A percentile compares a stretch with the other conserved stretches of the same genome.
phyloP scores from a whole-genome alignment of 2,329 filamentous ascomycete genomes.

The Colletotrichum chlorophyti region DNA sequence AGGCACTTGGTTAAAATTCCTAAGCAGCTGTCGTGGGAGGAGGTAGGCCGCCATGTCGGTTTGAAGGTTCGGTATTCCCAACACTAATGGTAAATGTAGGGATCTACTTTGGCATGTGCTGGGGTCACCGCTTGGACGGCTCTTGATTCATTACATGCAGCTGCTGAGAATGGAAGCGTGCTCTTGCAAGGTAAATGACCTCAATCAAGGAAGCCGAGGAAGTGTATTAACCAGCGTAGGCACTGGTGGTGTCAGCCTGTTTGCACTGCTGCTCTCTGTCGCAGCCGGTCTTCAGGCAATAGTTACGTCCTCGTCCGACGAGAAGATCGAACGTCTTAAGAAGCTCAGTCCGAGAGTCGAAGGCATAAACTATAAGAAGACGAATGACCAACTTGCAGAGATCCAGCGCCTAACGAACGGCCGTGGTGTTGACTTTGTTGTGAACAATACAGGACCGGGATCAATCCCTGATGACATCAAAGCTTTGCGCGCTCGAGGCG shows the following conservation, averaged over 20 bases:
- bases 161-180: background rate
- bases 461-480: constrained; percentile 32
- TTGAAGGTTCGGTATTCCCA: too few relatives aligned
- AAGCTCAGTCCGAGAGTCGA: constrained; percentile 29
- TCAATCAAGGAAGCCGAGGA: too few relatives aligned
- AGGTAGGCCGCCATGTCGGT: constrained; percentile 31
- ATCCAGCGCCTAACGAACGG: constrained; percentile 31
- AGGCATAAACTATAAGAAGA: constrained; percentile 35
- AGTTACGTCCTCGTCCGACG: constrained; percentile 38
- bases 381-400: constrained; percentile 29
- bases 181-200: constrained; percentile 12
- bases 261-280: constrained; percentile 33
- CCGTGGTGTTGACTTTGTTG: constrained; percentile 34
- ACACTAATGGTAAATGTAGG: constrained; percentile 11
- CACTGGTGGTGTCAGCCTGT: constrained; percentile 38
- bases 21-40: constrained; percentile 32
- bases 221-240: constrained; percentile 17
- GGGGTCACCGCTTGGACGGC: constrained; percentile 33
- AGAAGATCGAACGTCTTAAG: constrained; percentile 32
- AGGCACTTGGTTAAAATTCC: constrained; percentile 31
- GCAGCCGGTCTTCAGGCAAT: constrained; percentile 34
- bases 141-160: constrained; percentile 11
- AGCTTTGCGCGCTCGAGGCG: background rate
- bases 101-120: constrained; percentile 31
- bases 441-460: constrained; percentile 35